A percentile compares a stretch with the other conserved stretches of the same genome.
phyloP scores from a whole-genome alignment of 2,329 filamentous ascomycete genomes.

The Periconia digitata region DNA sequence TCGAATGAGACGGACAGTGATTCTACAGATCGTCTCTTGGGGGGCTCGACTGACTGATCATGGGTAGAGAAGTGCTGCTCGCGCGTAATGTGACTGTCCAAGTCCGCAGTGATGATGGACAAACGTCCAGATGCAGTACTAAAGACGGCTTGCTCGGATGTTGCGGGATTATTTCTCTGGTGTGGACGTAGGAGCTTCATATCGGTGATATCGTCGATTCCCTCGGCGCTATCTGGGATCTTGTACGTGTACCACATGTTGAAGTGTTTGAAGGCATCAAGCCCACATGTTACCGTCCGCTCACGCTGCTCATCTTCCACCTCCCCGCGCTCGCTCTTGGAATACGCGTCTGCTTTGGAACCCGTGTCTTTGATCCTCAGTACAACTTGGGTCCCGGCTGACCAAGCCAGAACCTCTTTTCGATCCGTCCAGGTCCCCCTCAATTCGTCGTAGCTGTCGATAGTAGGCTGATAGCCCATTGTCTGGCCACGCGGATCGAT shows the following conservation, averaged over 20 bases:
- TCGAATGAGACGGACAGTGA: constrained; percentile 51
- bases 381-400: constrained; percentile 60
- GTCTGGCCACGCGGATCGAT: constrained; percentile 48
- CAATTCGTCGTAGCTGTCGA: constrained; percentile 60
- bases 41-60: constrained; percentile 44
- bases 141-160: constrained; percentile 53
- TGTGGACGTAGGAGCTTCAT: constrained; percentile 55
- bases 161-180: constrained; percentile 34
- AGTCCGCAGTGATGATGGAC: constrained; percentile 28
- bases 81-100: constrained; percentile 5
- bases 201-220: constrained; percentile 61
- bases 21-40: constrained; percentile 45
- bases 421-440: constrained; percentile 45
- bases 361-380: constrained; percentile 53
- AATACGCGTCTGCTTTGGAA: constrained; percentile 20
- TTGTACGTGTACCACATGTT: constrained; percentile 56
- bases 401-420: constrained; percentile 61
- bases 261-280: constrained; percentile 36
- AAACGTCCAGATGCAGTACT: constrained; percentile 60
- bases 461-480: constrained; percentile 61
- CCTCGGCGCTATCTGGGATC: constrained; percentile 53
- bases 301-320: neutral
- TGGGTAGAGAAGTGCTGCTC: constrained; percentile 22
- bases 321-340: constrained; percentile 10
- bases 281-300: constrained; percentile 16